These are phyloP conservation scores for Hemileccinum rubropunctum DNA, from an alignment of 768 basidiomycete genomes.

Conservation along the genomic window DNA sequence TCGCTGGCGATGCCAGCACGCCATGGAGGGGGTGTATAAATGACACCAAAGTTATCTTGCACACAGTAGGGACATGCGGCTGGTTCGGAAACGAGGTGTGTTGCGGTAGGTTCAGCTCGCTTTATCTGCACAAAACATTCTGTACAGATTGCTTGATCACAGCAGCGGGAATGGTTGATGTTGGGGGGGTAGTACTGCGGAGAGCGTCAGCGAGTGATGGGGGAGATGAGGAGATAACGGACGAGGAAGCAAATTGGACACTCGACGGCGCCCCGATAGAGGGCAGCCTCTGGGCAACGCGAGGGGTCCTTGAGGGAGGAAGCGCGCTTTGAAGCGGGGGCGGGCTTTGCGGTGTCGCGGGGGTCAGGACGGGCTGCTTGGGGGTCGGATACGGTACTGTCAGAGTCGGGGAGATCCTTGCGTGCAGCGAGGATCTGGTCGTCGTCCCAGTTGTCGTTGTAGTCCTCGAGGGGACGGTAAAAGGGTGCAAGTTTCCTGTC, in stretches of 20 bases:
- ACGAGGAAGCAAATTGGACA: constrained; percentile 99
- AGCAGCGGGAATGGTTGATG: constrained; percentile 96
- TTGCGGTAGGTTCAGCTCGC: constrained; percentile 89
- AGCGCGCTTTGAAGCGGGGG: constrained; percentile 50
- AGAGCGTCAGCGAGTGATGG: constrained; percentile 21
- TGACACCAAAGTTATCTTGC: constrained; percentile 93
- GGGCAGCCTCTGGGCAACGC: constrained; percentile 67
- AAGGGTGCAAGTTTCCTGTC: constrained; percentile 91
- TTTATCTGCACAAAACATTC: constrained; percentile 99
- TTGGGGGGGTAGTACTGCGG: constrained; percentile 93
- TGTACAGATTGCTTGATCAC: constrained; percentile 97
- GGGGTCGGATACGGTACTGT: constrained; percentile 40
- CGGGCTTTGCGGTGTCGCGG: constrained; percentile 22
- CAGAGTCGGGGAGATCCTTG: constrained; percentile 59
- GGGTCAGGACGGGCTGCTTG: constrained; percentile 33
- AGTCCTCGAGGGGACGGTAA: constrained; percentile 94
- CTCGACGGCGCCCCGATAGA: constrained; percentile 84
- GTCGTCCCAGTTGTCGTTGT: constrained; percentile 84
- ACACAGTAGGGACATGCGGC: constrained; percentile 98
- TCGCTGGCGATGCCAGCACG: constrained; percentile 77
- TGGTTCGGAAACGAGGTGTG: constrained; percentile 93
- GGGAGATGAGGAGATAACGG: constrained; percentile 33
- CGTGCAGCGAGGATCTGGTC: constrained; percentile 82
- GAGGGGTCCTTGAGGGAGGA: constrained; percentile 60
- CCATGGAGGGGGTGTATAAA: constrained; percentile 83